These are phyloP conservation scores for Plasmodiophora brassicae DNA, from an alignment of 208 protist species.

Conservation along the genomic window DNA sequence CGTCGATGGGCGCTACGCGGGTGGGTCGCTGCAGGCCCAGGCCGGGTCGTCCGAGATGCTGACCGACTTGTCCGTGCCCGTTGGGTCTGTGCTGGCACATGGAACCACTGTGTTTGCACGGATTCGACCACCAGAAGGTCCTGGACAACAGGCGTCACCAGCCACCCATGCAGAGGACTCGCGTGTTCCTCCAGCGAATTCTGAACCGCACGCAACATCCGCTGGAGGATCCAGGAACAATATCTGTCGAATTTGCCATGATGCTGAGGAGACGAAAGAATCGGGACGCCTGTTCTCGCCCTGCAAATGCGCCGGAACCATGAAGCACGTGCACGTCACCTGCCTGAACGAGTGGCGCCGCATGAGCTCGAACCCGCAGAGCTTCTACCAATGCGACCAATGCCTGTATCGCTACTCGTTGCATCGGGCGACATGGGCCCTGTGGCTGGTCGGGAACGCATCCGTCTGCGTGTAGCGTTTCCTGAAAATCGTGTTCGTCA, in stretches of 20 bases:
- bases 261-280: neutral
- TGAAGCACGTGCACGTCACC: neutral
- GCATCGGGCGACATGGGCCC: neutral
- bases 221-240: neutral
- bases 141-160: neutral
- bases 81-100: neutral
- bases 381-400: constrained; percentile 7
- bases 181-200: neutral
- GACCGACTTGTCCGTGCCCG: neutral
- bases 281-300: neutral
- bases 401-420: constrained; percentile 22
- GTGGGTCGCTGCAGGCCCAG: neutral
- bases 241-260: neutral
- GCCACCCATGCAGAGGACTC: too few relatives aligned
- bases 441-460: neutral
- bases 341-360: constrained; percentile 1
- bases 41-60: neutral
- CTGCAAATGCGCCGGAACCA: constrained; percentile 1
- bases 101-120: neutral
- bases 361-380: neutral
- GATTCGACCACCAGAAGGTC: neutral
- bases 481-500: too few relatives aligned
- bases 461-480: too few relatives aligned
- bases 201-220: neutral
- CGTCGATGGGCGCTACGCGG: neutral